Base-by-base conservation (phyloP, 2,329 filamentous ascomycete genomes). In the Achaetomium macrosporum region DNA sequence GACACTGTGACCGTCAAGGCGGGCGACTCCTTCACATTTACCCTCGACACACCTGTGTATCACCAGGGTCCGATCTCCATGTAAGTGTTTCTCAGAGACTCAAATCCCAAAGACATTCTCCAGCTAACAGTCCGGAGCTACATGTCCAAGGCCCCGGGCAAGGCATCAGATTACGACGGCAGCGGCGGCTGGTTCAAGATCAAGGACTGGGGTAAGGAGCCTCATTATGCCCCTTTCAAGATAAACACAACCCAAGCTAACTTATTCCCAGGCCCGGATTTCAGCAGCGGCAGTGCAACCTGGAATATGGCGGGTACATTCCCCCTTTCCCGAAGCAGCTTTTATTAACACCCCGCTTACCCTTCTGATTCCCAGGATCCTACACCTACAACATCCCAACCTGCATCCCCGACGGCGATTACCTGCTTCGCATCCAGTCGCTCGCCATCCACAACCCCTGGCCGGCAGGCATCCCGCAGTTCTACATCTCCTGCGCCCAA, bases 401-500 rank as follows among this genome's bases (percentile, higher is more conserved):
- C 31, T 75, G 74, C 59, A 72, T 84, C 47, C 73, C 74, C 29
- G 62, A 77, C 36, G 82, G 82, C 54, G 76, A 82, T 57, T 84
- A 84, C 64, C 75, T 84, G 35, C 69, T 83, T 25, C 73, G 81
- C 43, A 77, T 82, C 64, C 79, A 83, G 54, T 73, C 78, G 50
- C 75, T 85, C 47, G 82, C 78, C 29, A 79, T 85, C 48, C 82
- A 85, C 71, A 75, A 77, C 58, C 60, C 60, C 31, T 63, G 53
- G 50, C 61, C 61, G 8, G 57, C 54, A 15, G 58, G 56, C 3
- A 55, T 50, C 25, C 58, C 58, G 3, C 57, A 77, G 64, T 74
- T 81, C 61, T 61, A 63, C 44, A 53, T 63, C 46, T 51, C 43
- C 10, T 61, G 57, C 52, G 57, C 59, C 17, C 59, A 61, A 37